Conservation (phyloP, 352 stramenopile species). For the Globisporangium sylvaticum region DNA sequence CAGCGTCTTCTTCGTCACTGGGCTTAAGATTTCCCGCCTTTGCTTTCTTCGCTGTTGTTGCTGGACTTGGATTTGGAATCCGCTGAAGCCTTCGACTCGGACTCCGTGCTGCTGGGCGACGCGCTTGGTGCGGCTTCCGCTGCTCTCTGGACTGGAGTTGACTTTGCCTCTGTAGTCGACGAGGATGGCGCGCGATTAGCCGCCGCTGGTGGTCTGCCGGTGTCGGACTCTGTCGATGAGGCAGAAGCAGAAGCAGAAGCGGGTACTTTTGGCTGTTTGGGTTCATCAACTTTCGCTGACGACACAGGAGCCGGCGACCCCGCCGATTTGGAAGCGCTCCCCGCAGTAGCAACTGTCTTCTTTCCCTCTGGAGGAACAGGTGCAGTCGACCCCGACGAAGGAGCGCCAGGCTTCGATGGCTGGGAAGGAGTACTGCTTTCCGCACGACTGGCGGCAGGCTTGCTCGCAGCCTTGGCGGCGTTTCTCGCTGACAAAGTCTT, state of each 20-base stretch:
- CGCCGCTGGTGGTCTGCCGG: neutral
- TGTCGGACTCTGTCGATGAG: conserved; percentile 2
- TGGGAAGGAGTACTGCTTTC: neutral
- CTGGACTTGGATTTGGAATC: neutral
- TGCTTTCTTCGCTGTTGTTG: neutral
- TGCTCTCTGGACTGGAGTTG: neutral
- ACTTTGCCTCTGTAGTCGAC: neutral
- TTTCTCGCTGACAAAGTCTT: neutral
- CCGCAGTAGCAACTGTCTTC: neutral
- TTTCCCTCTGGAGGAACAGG: neutral
- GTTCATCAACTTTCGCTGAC: neutral
- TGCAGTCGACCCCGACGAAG: neutral
- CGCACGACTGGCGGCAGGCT: neutral
- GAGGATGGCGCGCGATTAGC: neutral
- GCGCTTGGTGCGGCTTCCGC: neutral
- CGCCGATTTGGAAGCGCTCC: neutral
- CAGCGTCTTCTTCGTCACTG: neutral
- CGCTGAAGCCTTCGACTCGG: neutral
- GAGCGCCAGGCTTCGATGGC: neutral
- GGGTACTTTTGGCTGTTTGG: neutral
- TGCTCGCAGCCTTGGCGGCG: conserved; percentile 1
- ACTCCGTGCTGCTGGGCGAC: neutral
- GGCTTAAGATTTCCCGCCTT: neutral
- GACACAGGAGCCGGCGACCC: neutral
- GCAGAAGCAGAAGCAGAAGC: neutral